These are phyloP conservation scores for Lodderomyces theae DNA, from an alignment of 1,139 yeast species.

Conservation along the genomic window DNA sequence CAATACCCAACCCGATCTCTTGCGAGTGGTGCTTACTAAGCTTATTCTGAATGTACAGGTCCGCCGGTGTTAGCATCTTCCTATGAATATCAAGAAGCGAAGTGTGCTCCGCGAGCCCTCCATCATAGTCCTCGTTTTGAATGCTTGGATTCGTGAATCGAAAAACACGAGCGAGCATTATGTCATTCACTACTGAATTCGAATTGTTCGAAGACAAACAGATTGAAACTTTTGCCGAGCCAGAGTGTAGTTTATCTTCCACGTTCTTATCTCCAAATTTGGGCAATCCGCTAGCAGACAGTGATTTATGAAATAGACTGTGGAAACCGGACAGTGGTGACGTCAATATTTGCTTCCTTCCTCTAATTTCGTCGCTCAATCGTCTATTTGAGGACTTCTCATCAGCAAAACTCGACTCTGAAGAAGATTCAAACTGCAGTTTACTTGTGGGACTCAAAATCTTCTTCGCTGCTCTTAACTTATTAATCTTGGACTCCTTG, in stretches of 20 bases:
- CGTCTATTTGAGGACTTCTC: not conserved
- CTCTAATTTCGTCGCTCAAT: not conserved
- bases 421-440: not conserved
- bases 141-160: constrained; percentile 41
- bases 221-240: constrained; percentile 24
- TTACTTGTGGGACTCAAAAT: constrained; percentile 1
- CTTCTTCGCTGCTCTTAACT: constrained; percentile 2
- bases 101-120: constrained; percentile 21
- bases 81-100: constrained; percentile 35
- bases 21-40: constrained; percentile 18
- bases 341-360: constrained; percentile 15
- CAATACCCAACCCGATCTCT: constrained; percentile 27
- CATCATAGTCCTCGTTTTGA: constrained; percentile 25
- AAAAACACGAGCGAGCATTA: constrained; percentile 32
- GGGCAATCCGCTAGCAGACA: constrained; percentile 14
- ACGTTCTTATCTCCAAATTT: constrained; percentile 8
- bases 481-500: not conserved
- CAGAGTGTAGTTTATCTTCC: constrained; percentile 11
- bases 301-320: constrained; percentile 34
- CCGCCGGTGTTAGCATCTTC: constrained; percentile 40
- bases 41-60: constrained; percentile 33
- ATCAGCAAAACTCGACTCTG: not conserved
- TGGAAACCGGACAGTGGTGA: constrained; percentile 41
- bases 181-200: constrained; percentile 38
- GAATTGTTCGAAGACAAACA: constrained; percentile 42